Base-by-base conservation (phyloP, 2,329 filamentous ascomycete species). In the Alternaria brassicicola region DNA sequence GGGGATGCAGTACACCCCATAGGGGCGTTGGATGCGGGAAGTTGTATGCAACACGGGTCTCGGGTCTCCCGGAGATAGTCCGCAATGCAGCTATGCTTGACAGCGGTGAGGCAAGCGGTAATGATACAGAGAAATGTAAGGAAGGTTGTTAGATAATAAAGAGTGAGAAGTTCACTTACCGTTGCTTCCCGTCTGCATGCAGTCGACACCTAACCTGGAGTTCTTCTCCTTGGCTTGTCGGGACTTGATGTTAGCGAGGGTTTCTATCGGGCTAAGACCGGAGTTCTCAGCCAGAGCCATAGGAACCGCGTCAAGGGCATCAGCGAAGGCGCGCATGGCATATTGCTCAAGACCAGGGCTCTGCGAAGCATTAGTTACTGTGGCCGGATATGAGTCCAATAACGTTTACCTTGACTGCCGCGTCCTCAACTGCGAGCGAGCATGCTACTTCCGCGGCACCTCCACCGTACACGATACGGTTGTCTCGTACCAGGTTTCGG, bases 261-360 rank as follows among this genome's bases (percentile, higher is more conserved):
- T 97, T 72, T 97, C 93, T 70, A 99, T 99, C 15, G 95, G 92
- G 80, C 92, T 96, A 63, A 98, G 84, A 62, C 95, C 95, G 68
- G 92, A 96, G 85, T 99, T 99, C 85, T 99, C 94, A 9, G 95
- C 93, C 60, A 99, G 85, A 2, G 95, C 92, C 92, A 99, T 95
- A 31, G 95, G 95, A 1, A 99, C 85, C 2, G 91, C 85, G 78
- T 99, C 95, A 33, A 99, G 87, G 5, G 95, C 96, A 79, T 98
- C 94, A 61, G 95, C 87, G 76, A 99, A 99, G 23, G 95, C 95
- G 62, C 95, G 91, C 94, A 99, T 99, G 66, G 94, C 93, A 79
- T 99, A 99, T 81, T 99, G 95, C 81, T 97, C 94, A 36, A 99
- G 87, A n/a, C 95, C 95, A 23, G 93, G 92, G 51, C 92, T 97